Evolutionary conservation across 2,329 filamentous ascomycete genomes (phyloP).

Genomic region (Eutypella sp.): DNA sequence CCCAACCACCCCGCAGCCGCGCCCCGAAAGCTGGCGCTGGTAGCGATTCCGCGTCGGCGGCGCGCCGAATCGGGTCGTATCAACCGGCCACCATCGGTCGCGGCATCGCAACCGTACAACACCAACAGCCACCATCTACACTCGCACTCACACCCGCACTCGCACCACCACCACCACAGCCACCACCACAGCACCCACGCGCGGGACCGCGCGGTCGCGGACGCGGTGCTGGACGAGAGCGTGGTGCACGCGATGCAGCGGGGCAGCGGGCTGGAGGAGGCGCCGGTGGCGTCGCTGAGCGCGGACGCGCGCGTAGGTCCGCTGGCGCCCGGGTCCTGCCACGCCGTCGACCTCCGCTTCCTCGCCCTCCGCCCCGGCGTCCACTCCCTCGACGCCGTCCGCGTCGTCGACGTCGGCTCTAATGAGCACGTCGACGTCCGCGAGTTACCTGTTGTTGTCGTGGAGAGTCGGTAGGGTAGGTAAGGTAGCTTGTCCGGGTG

Average conservation of each 20-base stretch:
- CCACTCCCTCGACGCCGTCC: constrained; percentile 64
- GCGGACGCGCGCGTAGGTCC: constrained; percentile 71
- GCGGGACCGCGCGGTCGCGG: constrained; percentile 43
- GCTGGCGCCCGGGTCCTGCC: constrained; percentile 66
- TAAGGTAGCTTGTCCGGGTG: neutral
- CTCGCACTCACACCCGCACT: constrained; percentile 3
- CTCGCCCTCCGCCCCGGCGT: constrained; percentile 63
- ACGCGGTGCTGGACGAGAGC: constrained; percentile 67
- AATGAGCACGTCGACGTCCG: constrained; percentile 74
- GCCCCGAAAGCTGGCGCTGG: constrained; percentile 59
- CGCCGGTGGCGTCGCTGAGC: constrained; percentile 69
- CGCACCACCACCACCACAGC: constrained; percentile 3
- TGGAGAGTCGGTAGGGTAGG: constrained; percentile 27
- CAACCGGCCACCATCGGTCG: constrained; percentile 49
- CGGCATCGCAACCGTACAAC: constrained; percentile 10
- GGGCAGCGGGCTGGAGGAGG: constrained; percentile 56
- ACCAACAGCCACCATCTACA: neutral
- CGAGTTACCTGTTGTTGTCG: constrained; percentile 66
- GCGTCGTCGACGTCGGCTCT: constrained; percentile 67
- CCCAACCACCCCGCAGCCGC: no score
- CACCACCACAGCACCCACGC: constrained; percentile 26
- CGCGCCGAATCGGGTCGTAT: constrained; percentile 52
- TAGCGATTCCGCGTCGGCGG: constrained; percentile 61
- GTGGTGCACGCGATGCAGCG: constrained; percentile 67
- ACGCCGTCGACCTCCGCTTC: constrained; percentile 68